Base-by-base conservation (phyloP, 768 basidiomycete species). In the Collybia nuda region DNA sequence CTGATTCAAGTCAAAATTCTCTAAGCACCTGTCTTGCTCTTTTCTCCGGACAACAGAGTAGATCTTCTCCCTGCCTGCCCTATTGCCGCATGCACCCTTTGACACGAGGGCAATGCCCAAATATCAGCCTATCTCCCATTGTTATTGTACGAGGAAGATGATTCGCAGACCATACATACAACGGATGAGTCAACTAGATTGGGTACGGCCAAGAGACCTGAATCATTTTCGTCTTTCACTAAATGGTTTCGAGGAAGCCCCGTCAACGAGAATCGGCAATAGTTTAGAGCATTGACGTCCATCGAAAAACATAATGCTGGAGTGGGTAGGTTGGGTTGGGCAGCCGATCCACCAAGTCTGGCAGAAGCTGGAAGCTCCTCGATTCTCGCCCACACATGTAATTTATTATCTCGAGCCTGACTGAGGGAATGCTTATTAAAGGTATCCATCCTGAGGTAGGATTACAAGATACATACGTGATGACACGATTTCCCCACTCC, bases 261-360 rank as follows among this genome's bases (percentile, higher is more conserved):
- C 26, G 88, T 63, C 2, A 98, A 71, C 6, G 90, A 88, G 67
- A 97, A 94, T 2, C 88, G 83, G 67, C 96, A 98, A 65, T 88
- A 98, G 62, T 96, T 97, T 48, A 98, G 76, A 1, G 96, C 86
- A 62, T 99, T 99, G 52, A 95, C 85, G 60, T 93, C 90, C 65
- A 98, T 69, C 0, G 88, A 87, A 58, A 85, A 87, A 9, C 69
- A 63, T 3, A 90, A 64, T 6, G 62, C 52, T 3, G 89, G 88
- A 0, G 67, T 67, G 1, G 78, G 72, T 6, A 79, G 64, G 23
- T 72, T 76, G 1, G 78, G 70, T 35, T 78, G 58, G 0, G 79
- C 72, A 1, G 85, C 88, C 2, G 85, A 81, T 15, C 82, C 80
- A 6, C 82, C 77, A 40, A 83, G 71, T 21, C 73, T 70, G 19